Evolutionary conservation across 192 early-diverging fungal genomes (phyloP).

Genomic region (Entrophospora sp.): DNA sequence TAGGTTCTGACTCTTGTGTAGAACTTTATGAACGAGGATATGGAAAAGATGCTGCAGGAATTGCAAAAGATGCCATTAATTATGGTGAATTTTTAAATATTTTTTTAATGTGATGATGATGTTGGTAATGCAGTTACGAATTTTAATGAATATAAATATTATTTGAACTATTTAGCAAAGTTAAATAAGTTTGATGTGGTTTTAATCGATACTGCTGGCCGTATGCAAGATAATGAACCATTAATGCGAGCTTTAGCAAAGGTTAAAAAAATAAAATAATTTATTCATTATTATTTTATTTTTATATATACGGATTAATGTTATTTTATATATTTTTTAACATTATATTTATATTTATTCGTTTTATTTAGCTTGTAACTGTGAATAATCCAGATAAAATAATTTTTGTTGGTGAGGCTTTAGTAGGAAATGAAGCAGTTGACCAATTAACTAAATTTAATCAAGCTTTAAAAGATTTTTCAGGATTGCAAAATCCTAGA

Average conservation of each 20-base stretch:
- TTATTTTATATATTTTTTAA: background rate
- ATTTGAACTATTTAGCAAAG: conserved; percentile 42
- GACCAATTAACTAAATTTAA: conserved; percentile 97
- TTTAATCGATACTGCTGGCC: conserved; percentile 90
- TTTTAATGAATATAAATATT: too few species aligned
- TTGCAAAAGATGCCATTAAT: conserved; percentile 87
- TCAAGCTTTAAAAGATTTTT: conserved; percentile 84
- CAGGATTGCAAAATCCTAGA: conserved; percentile 64
- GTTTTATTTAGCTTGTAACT: conserved; percentile 55
- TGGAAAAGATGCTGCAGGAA: conserved; percentile 92
- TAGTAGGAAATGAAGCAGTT: conserved; percentile 95
- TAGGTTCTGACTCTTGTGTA: conserved; percentile 55
- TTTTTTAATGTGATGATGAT: too few species aligned
- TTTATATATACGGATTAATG: background rate
- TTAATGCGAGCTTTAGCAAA: conserved; percentile 94
- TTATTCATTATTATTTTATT: background rate
- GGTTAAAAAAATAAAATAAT: conserved; percentile 23
- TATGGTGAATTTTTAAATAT: conserved; percentile 54
- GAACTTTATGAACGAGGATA: conserved; percentile 94
- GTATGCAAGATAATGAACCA: conserved; percentile 99
- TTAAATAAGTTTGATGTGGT: conserved; percentile 78
- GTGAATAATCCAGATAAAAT: conserved; percentile 93
- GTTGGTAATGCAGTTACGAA: too few species aligned
- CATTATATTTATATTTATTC: background rate
- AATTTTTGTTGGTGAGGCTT: conserved; percentile 93